Evolutionary conservation across 1,284 basidiomycete genomes (phyloP).

Genomic region (Trichosporon asahii): DNA sequence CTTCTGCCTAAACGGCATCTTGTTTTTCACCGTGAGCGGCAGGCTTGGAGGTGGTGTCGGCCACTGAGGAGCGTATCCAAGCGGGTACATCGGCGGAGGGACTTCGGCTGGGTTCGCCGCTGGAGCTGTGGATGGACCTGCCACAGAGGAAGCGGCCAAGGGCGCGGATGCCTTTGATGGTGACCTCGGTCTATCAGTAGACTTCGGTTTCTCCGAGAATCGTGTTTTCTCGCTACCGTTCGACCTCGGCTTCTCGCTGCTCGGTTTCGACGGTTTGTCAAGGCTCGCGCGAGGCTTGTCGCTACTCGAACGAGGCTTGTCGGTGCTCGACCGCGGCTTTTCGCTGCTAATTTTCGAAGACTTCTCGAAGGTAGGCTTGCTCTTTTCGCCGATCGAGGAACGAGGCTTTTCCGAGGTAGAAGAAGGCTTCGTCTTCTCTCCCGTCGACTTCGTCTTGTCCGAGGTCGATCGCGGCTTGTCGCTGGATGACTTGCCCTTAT

Average conservation of each 20-base stretch:
- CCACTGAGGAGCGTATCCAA: constrained; percentile 36
- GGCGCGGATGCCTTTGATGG: constrained; percentile 1
- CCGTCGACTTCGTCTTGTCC: not conserved
- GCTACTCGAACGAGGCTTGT: not conserved
- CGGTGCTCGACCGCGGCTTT: not conserved
- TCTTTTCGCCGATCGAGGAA: not conserved
- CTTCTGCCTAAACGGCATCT: constrained; percentile 63
- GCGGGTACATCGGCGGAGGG: constrained; percentile 15
- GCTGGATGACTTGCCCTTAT: not conserved
- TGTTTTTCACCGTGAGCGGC: constrained; percentile 32
- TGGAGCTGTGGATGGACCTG: constrained; percentile 39
- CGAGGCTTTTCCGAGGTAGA: not conserved
- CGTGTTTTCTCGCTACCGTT: not conserved
- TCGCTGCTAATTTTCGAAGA: not conserved
- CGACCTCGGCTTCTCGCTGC: constrained; percentile 10
- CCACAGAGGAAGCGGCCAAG: constrained; percentile 23
- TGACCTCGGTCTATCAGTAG: not conserved
- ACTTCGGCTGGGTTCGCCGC: constrained; percentile 22
- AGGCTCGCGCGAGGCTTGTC: not conserved
- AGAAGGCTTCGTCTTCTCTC: not conserved
- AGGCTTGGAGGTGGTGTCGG: constrained; percentile 38
- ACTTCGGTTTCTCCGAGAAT: not conserved
- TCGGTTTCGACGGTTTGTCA: not conserved
- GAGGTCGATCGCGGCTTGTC: not conserved
- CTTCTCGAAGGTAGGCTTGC: not conserved